Evolutionary conservation across 1,139 yeast genomes (phyloP).

Genomic region (Yamadazyma blattariae): DNA sequence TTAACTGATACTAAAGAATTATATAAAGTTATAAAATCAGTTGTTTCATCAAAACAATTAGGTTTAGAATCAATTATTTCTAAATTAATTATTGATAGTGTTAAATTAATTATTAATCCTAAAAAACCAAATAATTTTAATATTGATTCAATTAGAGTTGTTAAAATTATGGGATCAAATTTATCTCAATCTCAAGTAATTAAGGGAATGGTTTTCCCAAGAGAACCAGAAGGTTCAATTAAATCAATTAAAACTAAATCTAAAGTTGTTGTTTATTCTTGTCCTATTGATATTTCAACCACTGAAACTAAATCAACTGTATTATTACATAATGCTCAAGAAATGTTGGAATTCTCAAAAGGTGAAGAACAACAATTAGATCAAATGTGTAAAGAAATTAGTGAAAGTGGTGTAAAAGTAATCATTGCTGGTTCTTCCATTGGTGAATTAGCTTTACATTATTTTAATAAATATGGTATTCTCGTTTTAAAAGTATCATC

Average conservation of each 20-base stretch:
- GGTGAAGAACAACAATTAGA: slow-evolving; percentile 97
- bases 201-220: slow-evolving; percentile 97
- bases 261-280: slow-evolving; percentile 88
- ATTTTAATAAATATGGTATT: slow-evolving; percentile 81
- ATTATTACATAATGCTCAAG: slow-evolving; percentile 89
- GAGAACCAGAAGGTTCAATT: slow-evolving; percentile 90
- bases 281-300: slow-evolving; percentile 90
- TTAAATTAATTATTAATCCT: slow-evolving; percentile 71
- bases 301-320: slow-evolving; percentile 99
- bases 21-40: slow-evolving; percentile 76
- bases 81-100: slow-evolving; percentile 82
- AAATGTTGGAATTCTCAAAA: slow-evolving; percentile 91
- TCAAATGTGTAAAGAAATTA: slow-evolving; percentile 76
- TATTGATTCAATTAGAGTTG: slow-evolving; percentile 91
- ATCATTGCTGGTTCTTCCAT: slow-evolving; percentile 91
- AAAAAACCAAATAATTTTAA: slow-evolving; percentile 63
- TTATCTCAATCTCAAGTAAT: slow-evolving; percentile 73
- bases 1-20: slow-evolving; percentile 56
- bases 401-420: slow-evolving; percentile 82
- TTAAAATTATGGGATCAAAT: slow-evolving; percentile 92
- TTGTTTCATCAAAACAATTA: slow-evolving; percentile 89
- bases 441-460: slow-evolving; percentile 92
- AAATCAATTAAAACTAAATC: slow-evolving; percentile 60
- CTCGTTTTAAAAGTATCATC: slow-evolving; percentile 87
- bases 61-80: slow-evolving; percentile 82